Evolutionary conservation across 768 basidiomycete species (phyloP), one percentile per base, ranked within the genome.

Genomic region (Paxillus rubicundulus): DNA sequence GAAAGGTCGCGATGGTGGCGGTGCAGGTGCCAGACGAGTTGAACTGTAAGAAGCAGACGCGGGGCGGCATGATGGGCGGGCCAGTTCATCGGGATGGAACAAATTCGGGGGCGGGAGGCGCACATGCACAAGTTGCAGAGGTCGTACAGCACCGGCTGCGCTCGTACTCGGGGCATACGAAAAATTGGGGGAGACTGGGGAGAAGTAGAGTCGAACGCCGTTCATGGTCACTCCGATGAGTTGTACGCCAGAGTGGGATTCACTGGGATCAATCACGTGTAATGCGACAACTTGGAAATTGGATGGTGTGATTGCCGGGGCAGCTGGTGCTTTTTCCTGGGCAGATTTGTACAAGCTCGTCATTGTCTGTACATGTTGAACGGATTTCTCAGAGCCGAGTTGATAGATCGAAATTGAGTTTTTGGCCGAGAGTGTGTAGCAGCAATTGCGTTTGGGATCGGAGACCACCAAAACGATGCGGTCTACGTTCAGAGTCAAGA

Each of bases 171-270:
- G 64, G 24, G 73, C 71, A 54, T 78, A 81, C 40, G 78, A 72
- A 65, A 82, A 85, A 20, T 73, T 72, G 46, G 72, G 70, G 0
- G 72, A 61, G 4, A 79, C 72, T 3, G 86, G 79, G 2, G 80
- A 80, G 65, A 97, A 92, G 74, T 91, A 98, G 1, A 96, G 75
- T 45, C 95, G 84, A 3, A 88, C 82, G 12, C 91, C 94, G 47
- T 86, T 93, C 27, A 78, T 74, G 20, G 93, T 92, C 43, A 95
- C 71, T 2, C 87, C 92, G 45, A 97, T 75, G 9, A 98, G 77
- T 52, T 91, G 89, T 12, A 89, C 72, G 13, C 82, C 82, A 21
- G 79, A 72, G 14, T 82, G 84, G 24, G 89, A 86, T 65, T 91
- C 89, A 12, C 76, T 69, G 9, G 77, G 77, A 37, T 82, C 77